Percentiles rank a stretch among this genome's conserved stretches.
These are phyloP conservation scores for Metschnikowia continentalis DNA, from an alignment of 805 yeast genomes.

Conservation along the genomic window DNA sequence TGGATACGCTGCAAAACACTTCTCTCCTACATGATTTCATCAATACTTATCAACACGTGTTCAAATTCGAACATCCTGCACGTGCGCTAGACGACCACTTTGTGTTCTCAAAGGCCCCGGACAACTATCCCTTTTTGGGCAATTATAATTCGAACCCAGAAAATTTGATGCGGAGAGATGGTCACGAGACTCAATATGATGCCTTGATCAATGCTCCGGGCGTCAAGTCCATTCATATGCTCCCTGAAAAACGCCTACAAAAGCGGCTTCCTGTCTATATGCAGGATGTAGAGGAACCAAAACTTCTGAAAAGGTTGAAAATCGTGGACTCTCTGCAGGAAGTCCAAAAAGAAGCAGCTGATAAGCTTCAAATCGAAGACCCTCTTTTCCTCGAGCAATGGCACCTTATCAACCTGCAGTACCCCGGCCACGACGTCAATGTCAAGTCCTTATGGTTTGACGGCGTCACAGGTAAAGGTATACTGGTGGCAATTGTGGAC, in stretches of 20 bases:
- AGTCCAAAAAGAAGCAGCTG: slow-evolving; percentile 43
- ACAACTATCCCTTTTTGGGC: slow-evolving; percentile 29
- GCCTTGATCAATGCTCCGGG: slow-evolving; percentile 23
- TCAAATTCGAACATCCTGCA: slow-evolving; percentile 57
- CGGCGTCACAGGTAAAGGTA: slow-evolving; percentile 75
- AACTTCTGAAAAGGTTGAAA: slow-evolving; percentile 7
- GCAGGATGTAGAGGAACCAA: background rate
- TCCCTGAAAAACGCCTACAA: slow-evolving; percentile 50
- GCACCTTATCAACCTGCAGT: slow-evolving; percentile 77
- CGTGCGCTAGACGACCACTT: slow-evolving; percentile 58
- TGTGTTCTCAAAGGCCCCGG: slow-evolving; percentile 56
- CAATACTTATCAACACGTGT: slow-evolving; percentile 31
- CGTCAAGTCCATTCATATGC: slow-evolving; percentile 48
- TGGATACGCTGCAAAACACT: slow-evolving; percentile 28
- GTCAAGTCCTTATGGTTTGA: slow-evolving; percentile 81
- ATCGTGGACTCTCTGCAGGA: slow-evolving; percentile 50
- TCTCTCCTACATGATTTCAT: slow-evolving; percentile 34
- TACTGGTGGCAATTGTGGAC: slow-evolving; percentile 85
- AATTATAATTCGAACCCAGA: slow-evolving; percentile 29
- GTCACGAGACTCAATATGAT: slow-evolving; percentile 24
- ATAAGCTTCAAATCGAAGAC: slow-evolving; percentile 63
- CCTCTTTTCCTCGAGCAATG: slow-evolving; percentile 85
- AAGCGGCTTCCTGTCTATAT: slow-evolving; percentile 57
- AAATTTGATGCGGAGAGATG: slow-evolving; percentile 25
- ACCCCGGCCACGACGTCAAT: slow-evolving; percentile 81